Evolutionary conservation across 306 rosid species (phyloP).

Genomic region (Fagus crenata): DNA sequence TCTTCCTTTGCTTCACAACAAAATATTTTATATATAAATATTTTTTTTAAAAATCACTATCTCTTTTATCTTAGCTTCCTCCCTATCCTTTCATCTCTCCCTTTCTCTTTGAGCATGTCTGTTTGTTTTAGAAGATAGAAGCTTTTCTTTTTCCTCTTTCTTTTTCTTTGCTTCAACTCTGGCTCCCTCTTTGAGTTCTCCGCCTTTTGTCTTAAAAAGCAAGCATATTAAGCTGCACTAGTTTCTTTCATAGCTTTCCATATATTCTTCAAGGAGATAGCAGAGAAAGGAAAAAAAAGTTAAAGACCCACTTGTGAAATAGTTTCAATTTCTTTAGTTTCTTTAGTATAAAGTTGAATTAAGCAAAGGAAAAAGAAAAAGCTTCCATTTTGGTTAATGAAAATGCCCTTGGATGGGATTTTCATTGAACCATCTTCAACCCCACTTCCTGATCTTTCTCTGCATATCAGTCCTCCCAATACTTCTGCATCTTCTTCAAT

Average conservation of each 20-base stretch:
- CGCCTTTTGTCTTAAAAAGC: constrained; percentile 19
- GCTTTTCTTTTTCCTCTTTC: neutral
- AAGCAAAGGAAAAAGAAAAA: constrained; percentile 12
- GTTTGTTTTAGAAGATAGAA: constrained; percentile 44
- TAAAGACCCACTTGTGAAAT: constrained; percentile 18
- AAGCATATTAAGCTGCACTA: constrained; percentile 6
- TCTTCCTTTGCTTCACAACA: constrained; percentile 25
- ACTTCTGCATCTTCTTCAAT: constrained; percentile 43
- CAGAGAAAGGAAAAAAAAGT: neutral
- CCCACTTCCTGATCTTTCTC: constrained; percentile 82
- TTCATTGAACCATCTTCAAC: constrained; percentile 64
- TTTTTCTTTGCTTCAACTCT: constrained; percentile 4
- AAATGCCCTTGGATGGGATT: constrained; percentile 94
- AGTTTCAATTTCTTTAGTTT: constrained; percentile 39
- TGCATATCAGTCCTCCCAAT: constrained; percentile 77
- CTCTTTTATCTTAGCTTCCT: constrained; percentile 20
- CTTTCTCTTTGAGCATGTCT: constrained; percentile 38
- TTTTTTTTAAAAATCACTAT: neutral
- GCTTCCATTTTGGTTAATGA: constrained; percentile 26
- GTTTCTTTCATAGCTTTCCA: constrained; percentile 31
- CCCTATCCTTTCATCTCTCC: constrained; percentile 24
- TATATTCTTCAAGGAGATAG: neutral
- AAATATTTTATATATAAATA: neutral
- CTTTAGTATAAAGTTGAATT: constrained; percentile 25
- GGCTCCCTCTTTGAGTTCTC: constrained; percentile 2